Base-by-base conservation (phyloP, 2,329 filamentous ascomycete species). In the Exophiala xenobiotica region DNA sequence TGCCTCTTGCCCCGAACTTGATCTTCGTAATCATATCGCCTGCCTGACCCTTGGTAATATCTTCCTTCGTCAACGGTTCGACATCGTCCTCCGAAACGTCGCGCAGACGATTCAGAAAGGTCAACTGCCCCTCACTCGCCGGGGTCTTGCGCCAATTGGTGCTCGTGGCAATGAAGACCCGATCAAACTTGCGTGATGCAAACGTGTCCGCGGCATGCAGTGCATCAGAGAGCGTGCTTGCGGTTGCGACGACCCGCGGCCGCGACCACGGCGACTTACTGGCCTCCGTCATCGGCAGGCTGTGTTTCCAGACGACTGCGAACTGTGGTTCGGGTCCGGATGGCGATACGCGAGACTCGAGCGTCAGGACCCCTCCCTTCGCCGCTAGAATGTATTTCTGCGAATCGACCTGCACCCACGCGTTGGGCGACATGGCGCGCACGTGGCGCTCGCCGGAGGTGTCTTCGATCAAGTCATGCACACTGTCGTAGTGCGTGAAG, bases 1-100 rank as follows among this genome's bases (percentile, higher is more conserved):
- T 56, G 70, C 87, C 68, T 75, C 81, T 76, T 1, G 88, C 89
- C 0, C 92, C 92, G 65, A 93, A 87, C 67, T 86, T 92, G 55
- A 96, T 66, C 69, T 95, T 95, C 6, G 89, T 95, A 58, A 97
- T 95, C 86, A 95, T 91, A 66, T 96, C 91, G 3, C 79, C 79
- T 3, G 90, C 91, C 65, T 82, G 83, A 6, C 92, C 92, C 64
- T 91, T 93, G 11, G 80, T 90, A 51, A 95, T 63, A 22, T 83
- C 78, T 0, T 72, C 70, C 0, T 70, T 61, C 1, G 72, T 77
- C 44, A 95, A 31, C 9, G 49, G 56, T 33, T 38, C 19, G 5
- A 29, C 16, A 14, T 37, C 27, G 6, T 56, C 49, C n/a, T 46
- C 49, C 1, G 80, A 80, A 11, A 58, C 54, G 6, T 61, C 60